Evolutionary conservation across 1,284 basidiomycete genomes (phyloP).

Genomic region (Pseudozyma pruni): DNA sequence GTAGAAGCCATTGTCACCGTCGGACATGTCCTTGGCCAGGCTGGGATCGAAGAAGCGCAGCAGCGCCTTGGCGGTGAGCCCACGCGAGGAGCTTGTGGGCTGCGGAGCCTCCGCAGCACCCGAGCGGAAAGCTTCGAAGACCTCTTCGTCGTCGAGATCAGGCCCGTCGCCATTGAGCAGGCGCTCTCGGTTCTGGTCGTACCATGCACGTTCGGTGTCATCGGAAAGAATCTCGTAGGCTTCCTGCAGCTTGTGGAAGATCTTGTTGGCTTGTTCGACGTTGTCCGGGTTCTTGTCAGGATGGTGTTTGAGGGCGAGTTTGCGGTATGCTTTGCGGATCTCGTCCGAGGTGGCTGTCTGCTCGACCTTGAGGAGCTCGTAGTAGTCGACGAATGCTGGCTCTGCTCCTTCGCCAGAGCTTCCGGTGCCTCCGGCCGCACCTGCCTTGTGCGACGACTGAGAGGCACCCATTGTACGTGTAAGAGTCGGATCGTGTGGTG

Average conservation of each 20-base stretch:
- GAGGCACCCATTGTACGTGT: slow-evolving; percentile 36
- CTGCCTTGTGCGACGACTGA: slow-evolving; percentile 44
- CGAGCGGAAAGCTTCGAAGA: slow-evolving; percentile 81
- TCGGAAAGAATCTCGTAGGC: slow-evolving; percentile 81
- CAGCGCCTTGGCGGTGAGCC: slow-evolving; percentile 82
- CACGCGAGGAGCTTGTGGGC: slow-evolving; percentile 78
- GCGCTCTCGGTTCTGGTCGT: slow-evolving; percentile 93
- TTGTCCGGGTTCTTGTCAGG: slow-evolving; percentile 72
- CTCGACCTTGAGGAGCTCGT: slow-evolving; percentile 62
- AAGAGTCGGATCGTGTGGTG: neutral
- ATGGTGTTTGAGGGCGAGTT: slow-evolving; percentile 68
- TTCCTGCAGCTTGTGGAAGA: slow-evolving; percentile 88
- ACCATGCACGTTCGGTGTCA: slow-evolving; percentile 87
- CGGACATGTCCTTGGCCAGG: slow-evolving; percentile 75
- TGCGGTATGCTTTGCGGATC: slow-evolving; percentile 65
- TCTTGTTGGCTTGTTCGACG: slow-evolving; percentile 84
- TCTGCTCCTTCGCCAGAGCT: slow-evolving; percentile 33
- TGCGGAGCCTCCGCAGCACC: slow-evolving; percentile 71
- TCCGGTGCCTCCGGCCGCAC: slow-evolving; percentile 30
- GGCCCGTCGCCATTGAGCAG: slow-evolving; percentile 57
- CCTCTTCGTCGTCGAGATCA: slow-evolving; percentile 58
- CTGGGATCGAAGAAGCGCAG: slow-evolving; percentile 85
- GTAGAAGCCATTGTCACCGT: slow-evolving; percentile 76
- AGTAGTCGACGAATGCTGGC: slow-evolving; percentile 61
- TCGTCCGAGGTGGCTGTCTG: slow-evolving; percentile 59